Percentiles rank a stretch among this genome's conserved stretches.
phyloP scores from a whole-genome alignment of 2,329 filamentous ascomycete genomes.

The Talaromyces marneffei region DNA sequence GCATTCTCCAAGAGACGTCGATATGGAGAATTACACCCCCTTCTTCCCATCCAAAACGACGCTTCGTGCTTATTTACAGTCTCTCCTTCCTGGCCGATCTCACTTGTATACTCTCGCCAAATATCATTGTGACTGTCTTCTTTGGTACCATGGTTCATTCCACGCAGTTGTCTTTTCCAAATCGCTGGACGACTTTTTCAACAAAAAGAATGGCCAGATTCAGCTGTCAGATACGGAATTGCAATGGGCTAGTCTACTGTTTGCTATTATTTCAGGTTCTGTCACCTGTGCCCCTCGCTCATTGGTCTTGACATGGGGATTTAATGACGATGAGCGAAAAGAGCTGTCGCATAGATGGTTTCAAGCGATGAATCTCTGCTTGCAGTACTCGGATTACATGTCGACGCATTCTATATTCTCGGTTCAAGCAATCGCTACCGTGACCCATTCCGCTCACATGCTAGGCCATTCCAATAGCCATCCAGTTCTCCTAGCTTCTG shows the following conservation, averaged over 20 bases:
- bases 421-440: slow-evolving; percentile 7
- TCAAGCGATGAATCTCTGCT: slow-evolving; percentile 1
- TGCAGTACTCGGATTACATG: slow-evolving; percentile 10
- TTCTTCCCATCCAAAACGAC: slow-evolving; percentile 3
- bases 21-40: background rate
- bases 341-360: slow-evolving; percentile 10
- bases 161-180: slow-evolving; percentile 2
- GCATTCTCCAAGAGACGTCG: background rate
- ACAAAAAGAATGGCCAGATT: background rate
- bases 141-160: slow-evolving; percentile 13
- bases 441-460: slow-evolving; percentile 10
- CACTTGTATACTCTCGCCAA: slow-evolving; percentile 1
- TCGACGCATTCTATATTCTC: slow-evolving; percentile 12
- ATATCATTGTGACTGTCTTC: slow-evolving; percentile 11
- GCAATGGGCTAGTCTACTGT: slow-evolving; percentile 4
- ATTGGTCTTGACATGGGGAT: slow-evolving; percentile 6
- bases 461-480: slow-evolving; percentile 6
- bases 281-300: slow-evolving; percentile 9
- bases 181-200: background rate
- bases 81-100: background rate
- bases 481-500: background rate
- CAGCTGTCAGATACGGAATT: background rate
- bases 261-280: slow-evolving; percentile 7
- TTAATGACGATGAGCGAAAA: slow-evolving; percentile 7
- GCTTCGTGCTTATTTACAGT: slow-evolving; percentile 2